Evolutionary conservation across 2,329 filamentous ascomycete species (phyloP), one percentile per base, ranked within the genome.

Genomic region (Penicillium paneum): DNA sequence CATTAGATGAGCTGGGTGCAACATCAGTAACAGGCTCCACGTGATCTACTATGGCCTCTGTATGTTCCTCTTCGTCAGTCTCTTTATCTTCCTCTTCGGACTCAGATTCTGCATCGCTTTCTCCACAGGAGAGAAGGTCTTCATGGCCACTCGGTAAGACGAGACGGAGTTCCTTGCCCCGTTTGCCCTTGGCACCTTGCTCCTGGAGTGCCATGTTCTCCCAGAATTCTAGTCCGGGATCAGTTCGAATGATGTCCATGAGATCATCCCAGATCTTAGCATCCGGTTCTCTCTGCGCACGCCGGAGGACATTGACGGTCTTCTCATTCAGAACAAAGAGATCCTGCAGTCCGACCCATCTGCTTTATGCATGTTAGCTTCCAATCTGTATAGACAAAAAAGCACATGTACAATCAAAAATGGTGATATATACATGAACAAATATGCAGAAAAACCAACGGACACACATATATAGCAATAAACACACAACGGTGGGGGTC

Each of bases 121-220:
- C 46, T 32, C 10, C 17, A 3, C 36, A n/a, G 7, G 35, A 24
- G 3, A 54, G 7, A 8, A 44, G 28, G 28, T 24, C 24, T 3
- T 54, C 47, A 5, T 42, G 42, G 10, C 47, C 52, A 32, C 46
- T 42, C 1, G 55, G 57, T 12, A 60, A 12, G 2, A 55, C 15
- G 10, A 60, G 15, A 2, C 40, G 36, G 12, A 55, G 15, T 1
- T 45, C 34, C 13, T 51, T 47, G 11, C 49, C 47, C 10, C 52
- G 46, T 17, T 56, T 60, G 1, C 59, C 59, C 12, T 61, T 61
- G 3, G 38, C 10, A 0, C 41, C 39, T 5, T 21, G 21, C 36
- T 60, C 55, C 13, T 52, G 41, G 2, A 56, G 32, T 6, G 52
- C 11, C 59, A 61, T 61, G 2, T 50, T n/a, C 34, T 56, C 31